Percentiles rank a stretch among this genome's conserved stretches.
Evolutionary conservation across 192 early-diverging fungal species (phyloP).

Genomic region (Funneliformis mosseae): DNA sequence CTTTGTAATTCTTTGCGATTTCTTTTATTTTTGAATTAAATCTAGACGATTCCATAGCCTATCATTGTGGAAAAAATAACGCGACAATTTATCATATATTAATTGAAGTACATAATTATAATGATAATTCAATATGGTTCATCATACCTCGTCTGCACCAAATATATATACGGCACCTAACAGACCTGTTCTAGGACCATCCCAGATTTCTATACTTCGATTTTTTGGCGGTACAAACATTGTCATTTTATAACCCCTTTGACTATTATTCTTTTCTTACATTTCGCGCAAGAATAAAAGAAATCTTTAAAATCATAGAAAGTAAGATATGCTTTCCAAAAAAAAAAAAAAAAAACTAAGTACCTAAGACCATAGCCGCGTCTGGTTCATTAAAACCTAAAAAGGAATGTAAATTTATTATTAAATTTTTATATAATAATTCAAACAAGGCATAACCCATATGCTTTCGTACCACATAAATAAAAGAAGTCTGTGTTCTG

Average conservation of each 20-base stretch:
- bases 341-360: neutral
- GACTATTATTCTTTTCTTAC: conserved; percentile 54
- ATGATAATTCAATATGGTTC: neutral
- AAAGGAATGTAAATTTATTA: neutral
- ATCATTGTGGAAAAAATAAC: neutral
- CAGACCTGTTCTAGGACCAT: conserved; percentile 84
- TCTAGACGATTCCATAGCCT: conserved; percentile 35
- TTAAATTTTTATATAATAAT: neutral
- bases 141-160: conserved; percentile 78
- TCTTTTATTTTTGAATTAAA: conserved; percentile 26
- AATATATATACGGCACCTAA: conserved; percentile 74
- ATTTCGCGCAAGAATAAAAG: neutral
- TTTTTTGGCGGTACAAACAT: conserved; percentile 87
- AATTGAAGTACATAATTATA: neutral
- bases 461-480: conserved; percentile 53
- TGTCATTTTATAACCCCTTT: conserved; percentile 74
- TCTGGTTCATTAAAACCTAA: conserved; percentile 95
- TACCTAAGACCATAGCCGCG: conserved; percentile 67
- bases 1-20: conserved; percentile 29
- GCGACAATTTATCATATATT: neutral
- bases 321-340: neutral
- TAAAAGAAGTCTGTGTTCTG: conserved; percentile 93
- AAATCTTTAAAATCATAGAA: conserved; percentile 5
- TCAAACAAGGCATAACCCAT: too few relatives aligned
- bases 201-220: conserved; percentile 82